These are phyloP conservation scores for Russula brevipes DNA, from an alignment of 768 basidiomycete species.

Conservation along the genomic window DNA sequence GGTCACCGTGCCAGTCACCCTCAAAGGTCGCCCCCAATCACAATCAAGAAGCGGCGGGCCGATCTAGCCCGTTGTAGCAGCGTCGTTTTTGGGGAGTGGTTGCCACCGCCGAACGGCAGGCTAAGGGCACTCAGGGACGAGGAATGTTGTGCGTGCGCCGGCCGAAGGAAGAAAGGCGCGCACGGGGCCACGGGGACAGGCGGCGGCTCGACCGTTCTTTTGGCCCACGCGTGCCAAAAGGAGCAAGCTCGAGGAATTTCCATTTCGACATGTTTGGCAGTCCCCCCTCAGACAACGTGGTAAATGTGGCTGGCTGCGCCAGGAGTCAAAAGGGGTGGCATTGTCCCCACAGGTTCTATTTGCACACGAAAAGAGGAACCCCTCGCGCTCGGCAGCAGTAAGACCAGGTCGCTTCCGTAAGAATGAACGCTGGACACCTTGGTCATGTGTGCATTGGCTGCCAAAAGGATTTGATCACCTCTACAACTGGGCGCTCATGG, in stretches of 20 bases:
- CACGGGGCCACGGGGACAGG: neutral
- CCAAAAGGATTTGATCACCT: constrained; percentile 7
- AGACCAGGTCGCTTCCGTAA: constrained; percentile 10
- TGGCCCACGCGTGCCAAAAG: constrained; percentile 8
- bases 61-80: neutral
- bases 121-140: constrained; percentile 8
- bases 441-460: constrained; percentile 13
- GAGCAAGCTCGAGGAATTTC: constrained; percentile 16
- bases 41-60: neutral
- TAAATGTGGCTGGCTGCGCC: constrained; percentile 5
- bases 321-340: constrained; percentile 4
- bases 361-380: constrained; percentile 9
- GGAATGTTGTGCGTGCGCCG: neutral
- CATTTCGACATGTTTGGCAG: neutral
- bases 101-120: neutral
- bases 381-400: constrained; percentile 5
- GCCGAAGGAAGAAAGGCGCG: neutral
- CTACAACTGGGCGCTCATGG: neutral
- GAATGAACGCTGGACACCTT: neutral
- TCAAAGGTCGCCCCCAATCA: neutral
- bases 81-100: neutral
- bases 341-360: constrained; percentile 8
- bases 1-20: neutral
- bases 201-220: neutral
- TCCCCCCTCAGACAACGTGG: neutral